phyloP scores from a whole-genome alignment of 2,329 filamentous ascomycete species.

The Apiospora phragmitis region DNA sequence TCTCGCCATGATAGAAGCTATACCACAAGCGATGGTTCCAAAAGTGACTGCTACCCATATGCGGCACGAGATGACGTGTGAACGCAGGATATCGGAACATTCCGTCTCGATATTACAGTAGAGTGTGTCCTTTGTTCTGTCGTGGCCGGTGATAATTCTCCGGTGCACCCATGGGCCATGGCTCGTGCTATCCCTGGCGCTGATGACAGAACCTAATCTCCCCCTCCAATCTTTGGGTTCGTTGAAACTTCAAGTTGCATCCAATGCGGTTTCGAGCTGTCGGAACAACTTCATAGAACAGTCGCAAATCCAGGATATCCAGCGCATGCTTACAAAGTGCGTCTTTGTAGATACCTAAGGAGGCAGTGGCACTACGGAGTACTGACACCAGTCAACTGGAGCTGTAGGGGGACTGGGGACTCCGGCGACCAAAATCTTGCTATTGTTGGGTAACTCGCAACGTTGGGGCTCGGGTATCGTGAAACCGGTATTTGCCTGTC shows the following conservation, averaged over 20 bases:
- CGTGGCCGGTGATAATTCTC: not conserved
- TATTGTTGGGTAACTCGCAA: not conserved
- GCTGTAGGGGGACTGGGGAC: too few species aligned
- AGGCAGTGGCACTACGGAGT: too few species aligned
- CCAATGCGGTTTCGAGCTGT: not conserved
- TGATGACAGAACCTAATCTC: slow-evolving; percentile 1
- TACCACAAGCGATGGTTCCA: not conserved
- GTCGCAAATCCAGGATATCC: not conserved
- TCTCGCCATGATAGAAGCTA: not conserved
- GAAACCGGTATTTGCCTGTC: not conserved
- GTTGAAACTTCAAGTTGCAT: not conserved
- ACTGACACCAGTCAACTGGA: not conserved
- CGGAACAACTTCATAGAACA: not conserved
- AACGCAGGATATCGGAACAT: not conserved
- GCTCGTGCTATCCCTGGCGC: slow-evolving; percentile 1
- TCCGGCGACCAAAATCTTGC: not conserved
- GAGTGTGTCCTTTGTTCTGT: not conserved
- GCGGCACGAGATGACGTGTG: not conserved
- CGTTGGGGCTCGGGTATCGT: not conserved
- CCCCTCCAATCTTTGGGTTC: not conserved
- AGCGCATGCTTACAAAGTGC: not conserved
- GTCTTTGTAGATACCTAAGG: not conserved
- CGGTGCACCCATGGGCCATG: not conserved
- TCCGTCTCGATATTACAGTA: not conserved
- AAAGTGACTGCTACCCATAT: not conserved